Evolutionary conservation across 2,329 filamentous ascomycete species (phyloP).

Genomic region (Pyricularia sp.): DNA sequence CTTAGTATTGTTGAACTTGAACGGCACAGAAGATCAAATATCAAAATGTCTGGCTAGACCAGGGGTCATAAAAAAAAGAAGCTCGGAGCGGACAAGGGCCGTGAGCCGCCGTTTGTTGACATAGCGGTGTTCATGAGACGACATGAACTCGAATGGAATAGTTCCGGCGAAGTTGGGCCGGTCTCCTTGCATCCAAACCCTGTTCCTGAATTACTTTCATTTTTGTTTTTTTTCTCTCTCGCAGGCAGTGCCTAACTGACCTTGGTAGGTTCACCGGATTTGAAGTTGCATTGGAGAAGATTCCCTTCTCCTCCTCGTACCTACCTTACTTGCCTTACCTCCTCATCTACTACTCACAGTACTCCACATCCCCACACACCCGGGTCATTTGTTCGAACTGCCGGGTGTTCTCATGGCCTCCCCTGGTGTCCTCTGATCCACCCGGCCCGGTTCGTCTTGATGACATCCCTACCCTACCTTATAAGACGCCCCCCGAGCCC

Average conservation of each 20-base stretch:
- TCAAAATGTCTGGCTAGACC: background rate
- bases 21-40: background rate
- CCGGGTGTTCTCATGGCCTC: background rate
- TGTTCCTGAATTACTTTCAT: background rate
- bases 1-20: background rate
- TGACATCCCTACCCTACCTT: background rate
- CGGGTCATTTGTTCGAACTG: background rate
- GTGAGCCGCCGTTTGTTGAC: background rate
- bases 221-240: background rate
- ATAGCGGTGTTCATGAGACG: background rate
- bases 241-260: background rate
- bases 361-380: background rate
- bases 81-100: background rate
- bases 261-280: background rate
- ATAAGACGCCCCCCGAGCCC: background rate
- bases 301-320: too few relatives aligned
- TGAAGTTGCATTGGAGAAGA: background rate
- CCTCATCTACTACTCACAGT: background rate
- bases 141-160: background rate
- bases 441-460: background rate
- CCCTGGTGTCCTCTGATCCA: background rate
- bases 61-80: background rate
- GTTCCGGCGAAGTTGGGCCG: background rate
- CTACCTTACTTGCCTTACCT: background rate
- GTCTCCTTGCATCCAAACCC: background rate